Base-by-base conservation (phyloP, 805 yeast species). In the Saccharomyces kudriavzevii region DNA sequence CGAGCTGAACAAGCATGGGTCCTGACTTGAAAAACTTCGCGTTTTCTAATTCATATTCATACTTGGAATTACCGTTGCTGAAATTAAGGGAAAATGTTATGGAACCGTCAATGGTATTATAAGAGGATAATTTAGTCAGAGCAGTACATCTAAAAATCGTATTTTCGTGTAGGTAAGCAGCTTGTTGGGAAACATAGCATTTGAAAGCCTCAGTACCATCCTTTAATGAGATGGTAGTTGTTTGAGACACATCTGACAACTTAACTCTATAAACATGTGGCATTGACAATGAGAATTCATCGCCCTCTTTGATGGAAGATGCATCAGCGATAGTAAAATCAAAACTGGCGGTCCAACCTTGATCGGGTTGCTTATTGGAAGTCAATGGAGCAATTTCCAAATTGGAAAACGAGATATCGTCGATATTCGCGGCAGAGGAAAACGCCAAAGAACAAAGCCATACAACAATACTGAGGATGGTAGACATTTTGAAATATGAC, bases 161-260 rank as follows among this genome's bases (percentile, higher is more conserved):
- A 25, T 62, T 55, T 6, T 63, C 63, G 40, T 60, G 55, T 29
- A 60, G 49, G 51, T 69, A 66, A 13, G 76, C 66, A 47, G 75
- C 76, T 55, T 66, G 70, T 49, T 71, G 73, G 3, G 59, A 50
- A 28, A 66, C 67, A 27, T 63, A 58, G 60, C 77, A 74, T 13
- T 58, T 49, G 48, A 71, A 61, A 4, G 68, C 63, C 6, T 56
- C 52, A 4, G 61, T 59, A 14, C 68, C 71, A 54, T 60, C 70
- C 40, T 53, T 47, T 27, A 60, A 50, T 5, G 55, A 30, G n/a
- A 64, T 62, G 20, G 53, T 58, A 17, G 60, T 53, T 20, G 60
- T 58, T 9, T 55, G 27, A 13, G 53, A 55, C 46, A 54, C 58
- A 17, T 60, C 65, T 22, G 60, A 59, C 49, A 73, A 70, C 48